Conservation (phyloP, 2,329 filamentous ascomycete species). For the Hypomyces perniciosus region DNA sequence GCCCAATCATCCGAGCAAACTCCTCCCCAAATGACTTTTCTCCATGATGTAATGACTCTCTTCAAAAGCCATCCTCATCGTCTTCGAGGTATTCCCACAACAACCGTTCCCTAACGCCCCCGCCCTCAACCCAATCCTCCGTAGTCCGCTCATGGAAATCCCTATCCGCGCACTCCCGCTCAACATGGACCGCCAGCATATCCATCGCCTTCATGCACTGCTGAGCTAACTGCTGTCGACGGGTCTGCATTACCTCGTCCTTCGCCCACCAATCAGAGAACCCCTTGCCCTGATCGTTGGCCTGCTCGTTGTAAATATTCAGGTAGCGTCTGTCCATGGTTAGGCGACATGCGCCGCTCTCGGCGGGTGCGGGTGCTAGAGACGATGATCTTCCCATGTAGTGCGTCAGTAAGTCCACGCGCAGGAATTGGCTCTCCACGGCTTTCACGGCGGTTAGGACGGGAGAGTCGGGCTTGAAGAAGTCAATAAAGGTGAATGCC, state of each 20-base stretch:
- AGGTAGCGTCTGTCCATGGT: constrained; percentile 15
- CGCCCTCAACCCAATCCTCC: background rate
- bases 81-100: background rate
- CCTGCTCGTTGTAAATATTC: background rate
- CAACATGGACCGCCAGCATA: constrained; percentile 4
- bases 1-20: too few species aligned
- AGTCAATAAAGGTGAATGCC: constrained; percentile 30
- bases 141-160: constrained; percentile 1
- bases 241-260: constrained; percentile 15
- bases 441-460: constrained; percentile 26
- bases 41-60: too few species aligned
- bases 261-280: constrained; percentile 15
- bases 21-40: too few species aligned
- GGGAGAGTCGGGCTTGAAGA: constrained; percentile 25
- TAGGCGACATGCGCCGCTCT: constrained; percentile 9
- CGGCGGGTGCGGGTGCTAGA: background rate
- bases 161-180: background rate
- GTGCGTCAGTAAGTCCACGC: constrained; percentile 27
- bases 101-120: background rate
- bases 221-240: background rate
- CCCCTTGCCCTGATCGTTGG: background rate
- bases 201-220: constrained; percentile 1
- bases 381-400: constrained; percentile 1
- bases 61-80: background rate
- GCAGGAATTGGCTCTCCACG: constrained; percentile 31